Evolutionary conservation across 148 eudicot genomes (phyloP), one percentile per base, ranked within the genome.

Genomic region (Cornus controversa): DNA sequence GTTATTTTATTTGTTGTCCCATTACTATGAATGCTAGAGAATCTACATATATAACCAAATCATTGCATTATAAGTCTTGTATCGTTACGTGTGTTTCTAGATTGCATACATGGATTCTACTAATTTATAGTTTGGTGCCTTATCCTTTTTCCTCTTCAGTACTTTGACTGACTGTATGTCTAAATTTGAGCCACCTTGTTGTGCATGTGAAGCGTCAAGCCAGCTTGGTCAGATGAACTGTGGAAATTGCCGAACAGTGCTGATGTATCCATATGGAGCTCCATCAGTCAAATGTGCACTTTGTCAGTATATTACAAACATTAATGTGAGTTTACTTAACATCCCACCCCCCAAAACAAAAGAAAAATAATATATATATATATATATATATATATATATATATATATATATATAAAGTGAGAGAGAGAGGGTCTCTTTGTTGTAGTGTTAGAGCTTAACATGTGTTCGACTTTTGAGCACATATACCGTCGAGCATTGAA

Each of bases 221-320:
- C 92, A 91, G 83, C 81, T 88, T 11, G 90, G 95, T 79, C 93
- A 91, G 60, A 82, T 94, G 70, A 87, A 87, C 72, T 94, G 98
- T 83, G 98, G 97, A 60, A 88, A 86, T 72, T 94, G 98, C 80
- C 91, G 78, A 62, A 91, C 86, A 64, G 81, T 79, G 58, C 90
- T 94, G 64, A 92, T 94, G 98, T 94, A 94, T 82, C 95, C 97
- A 5, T 84, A 70, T 81, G 98, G 98, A 82, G 94, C 98, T 64
- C 92, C 91, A 34, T 94, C 98, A 54, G 98, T 94, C 69, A 94
- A 88, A 85, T 94, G 98, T 77, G 98, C 97, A 70, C 81, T 94
- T 83, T 94, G 98, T 85, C 94, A 94, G 16, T 86, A 79, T 78
- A 80, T 94, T 74, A 92, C 98, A 25, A 86, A 89, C 77, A 89